These are phyloP conservation scores for Psilocybe azurescens DNA, from an alignment of 768 basidiomycete species.

Conservation along the genomic window DNA sequence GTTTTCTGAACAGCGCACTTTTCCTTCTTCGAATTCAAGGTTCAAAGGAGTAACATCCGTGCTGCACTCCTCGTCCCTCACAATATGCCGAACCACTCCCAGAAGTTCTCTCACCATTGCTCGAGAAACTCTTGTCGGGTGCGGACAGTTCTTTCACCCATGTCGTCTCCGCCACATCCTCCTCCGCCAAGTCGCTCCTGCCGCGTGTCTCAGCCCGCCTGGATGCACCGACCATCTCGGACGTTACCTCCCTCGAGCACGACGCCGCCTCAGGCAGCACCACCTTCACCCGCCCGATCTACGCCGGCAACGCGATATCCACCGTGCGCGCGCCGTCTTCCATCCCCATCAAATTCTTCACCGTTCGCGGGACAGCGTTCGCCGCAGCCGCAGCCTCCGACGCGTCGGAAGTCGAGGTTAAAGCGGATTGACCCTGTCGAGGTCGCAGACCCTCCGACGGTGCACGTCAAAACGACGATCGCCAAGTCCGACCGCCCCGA, in stretches of 20 bases:
- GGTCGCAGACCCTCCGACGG: conserved; percentile 58
- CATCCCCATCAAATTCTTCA: conserved; percentile 90
- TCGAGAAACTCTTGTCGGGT: conserved; percentile 71
- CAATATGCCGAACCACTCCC: conserved; percentile 74
- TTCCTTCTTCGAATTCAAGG: conserved; percentile 40
- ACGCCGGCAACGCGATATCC: conserved; percentile 96
- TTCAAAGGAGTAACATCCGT: conserved; percentile 70
- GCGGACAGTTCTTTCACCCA: conserved; percentile 75
- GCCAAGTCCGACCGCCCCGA: conserved; percentile 94
- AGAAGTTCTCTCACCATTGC: conserved; percentile 81
- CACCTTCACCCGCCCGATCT: conserved; percentile 92
- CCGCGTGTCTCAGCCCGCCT: conserved; percentile 91
- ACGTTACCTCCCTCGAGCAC: conserved; percentile 84
- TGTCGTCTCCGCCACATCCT: conserved; percentile 90
- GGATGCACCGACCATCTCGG: conserved; percentile 90
- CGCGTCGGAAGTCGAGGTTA: conserved; percentile 54
- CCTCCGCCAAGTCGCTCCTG: conserved; percentile 89
- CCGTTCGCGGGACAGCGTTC: conserved; percentile 92
- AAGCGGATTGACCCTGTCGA: conserved; percentile 68
- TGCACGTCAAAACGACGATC: conserved; percentile 75
- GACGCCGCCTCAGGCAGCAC: conserved; percentile 73
- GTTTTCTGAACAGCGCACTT: background rate
- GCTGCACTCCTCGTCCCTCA: conserved; percentile 70
- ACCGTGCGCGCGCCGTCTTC: conserved; percentile 83
- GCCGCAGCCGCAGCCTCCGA: conserved; percentile 63